Percentiles rank a stretch among this genome's conserved stretches.
phyloP scores from a whole-genome alignment of 2,329 filamentous ascomycete genomes.

The Monilinia laxa region DNA sequence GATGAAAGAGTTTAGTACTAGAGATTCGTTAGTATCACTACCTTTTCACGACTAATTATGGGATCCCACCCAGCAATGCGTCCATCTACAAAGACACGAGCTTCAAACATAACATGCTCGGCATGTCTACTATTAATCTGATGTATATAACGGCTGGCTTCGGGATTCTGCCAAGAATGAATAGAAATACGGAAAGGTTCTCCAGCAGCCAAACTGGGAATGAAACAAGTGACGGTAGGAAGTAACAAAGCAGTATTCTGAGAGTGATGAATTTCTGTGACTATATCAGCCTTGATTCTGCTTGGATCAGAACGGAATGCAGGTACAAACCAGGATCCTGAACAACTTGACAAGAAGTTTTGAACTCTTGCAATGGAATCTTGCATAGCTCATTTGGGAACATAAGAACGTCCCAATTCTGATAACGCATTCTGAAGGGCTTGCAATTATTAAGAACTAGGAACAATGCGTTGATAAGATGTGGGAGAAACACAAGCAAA shows the following conservation, averaged over 20 bases:
- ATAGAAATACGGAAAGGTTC: slow-evolving; percentile 69
- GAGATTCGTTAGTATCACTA: slow-evolving; percentile 3
- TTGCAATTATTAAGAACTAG: slow-evolving; percentile 15
- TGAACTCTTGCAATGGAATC: slow-evolving; percentile 78
- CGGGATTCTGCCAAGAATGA: slow-evolving; percentile 68
- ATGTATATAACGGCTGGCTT: slow-evolving; percentile 57
- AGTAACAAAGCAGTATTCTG: slow-evolving; percentile 39
- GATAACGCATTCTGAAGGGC: slow-evolving; percentile 66
- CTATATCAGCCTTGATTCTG: not conserved
- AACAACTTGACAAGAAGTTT: slow-evolving; percentile 70
- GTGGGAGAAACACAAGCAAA: slow-evolving; percentile 18
- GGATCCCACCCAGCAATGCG: slow-evolving; percentile 55
- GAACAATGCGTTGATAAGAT: slow-evolving; percentile 12
- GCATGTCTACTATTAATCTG: slow-evolving; percentile 53
- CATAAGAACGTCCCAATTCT: slow-evolving; percentile 82
- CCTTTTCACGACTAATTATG: not conserved
- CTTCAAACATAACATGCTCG: slow-evolving; percentile 61
- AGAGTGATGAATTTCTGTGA: not conserved
- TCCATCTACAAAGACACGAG: slow-evolving; percentile 69
- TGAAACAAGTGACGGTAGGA: slow-evolving; percentile 70
- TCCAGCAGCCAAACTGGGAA: slow-evolving; percentile 61
- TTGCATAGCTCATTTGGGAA: slow-evolving; percentile 65
- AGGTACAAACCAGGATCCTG: slow-evolving; percentile 46
- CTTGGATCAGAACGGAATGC: not conserved
- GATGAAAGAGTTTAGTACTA: slow-evolving; percentile 51